Base-by-base conservation (phyloP, 768 basidiomycete species). In the Mycena indigotica region DNA sequence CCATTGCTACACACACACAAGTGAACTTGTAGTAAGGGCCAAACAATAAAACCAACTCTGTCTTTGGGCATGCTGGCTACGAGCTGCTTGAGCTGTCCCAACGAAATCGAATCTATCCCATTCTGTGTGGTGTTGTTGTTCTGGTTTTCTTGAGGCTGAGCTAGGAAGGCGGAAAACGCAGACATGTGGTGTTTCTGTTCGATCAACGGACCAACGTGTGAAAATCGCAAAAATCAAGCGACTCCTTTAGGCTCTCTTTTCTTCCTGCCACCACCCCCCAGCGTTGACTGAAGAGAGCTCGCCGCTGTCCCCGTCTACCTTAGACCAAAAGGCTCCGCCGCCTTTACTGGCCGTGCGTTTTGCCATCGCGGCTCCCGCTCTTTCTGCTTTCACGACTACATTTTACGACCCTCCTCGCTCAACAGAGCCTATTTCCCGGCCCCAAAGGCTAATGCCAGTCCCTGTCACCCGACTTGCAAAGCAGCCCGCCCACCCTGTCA, bases 341-440 rank as follows among this genome's bases (percentile, higher is more conserved):
- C 90, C 90, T 93, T 92, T 81, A 44, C 41, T 44, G 41, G 87
- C 80, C 91, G 90, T 81, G 90, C 90, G 90, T 93, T 80, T 89
- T 89, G 90, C 83, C 58, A 52, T 55, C 58, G 60, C 58, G 62
- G 53, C 59, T 64, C 46, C 66, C 65, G 70, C 66, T 68, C 65
- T 45, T 61, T 60, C 55, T 66, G 67, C 53, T 61, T 79, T 90
- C 70, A 90, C 89, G 89, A 91, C 81, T 68, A 24, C 75, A 70
- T 73, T 67, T 84, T 80, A 91, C 90, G 89, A 91, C 84, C 75
- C 67, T 67, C 70, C 65, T 67, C 72, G 73, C 67, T 67, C 72
- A 58, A 62, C 67, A 66, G 25, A 48, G 67, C 70, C 69, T 73
- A 69, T 66, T 71, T 59, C 57, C 66, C 64, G 49, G 49, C 77